Percentiles rank a stretch among this genome's conserved stretches.
These are phyloP conservation scores for Nicotiana otophora DNA, from an alignment of 257 asterid species.

Conservation along the genomic window DNA sequence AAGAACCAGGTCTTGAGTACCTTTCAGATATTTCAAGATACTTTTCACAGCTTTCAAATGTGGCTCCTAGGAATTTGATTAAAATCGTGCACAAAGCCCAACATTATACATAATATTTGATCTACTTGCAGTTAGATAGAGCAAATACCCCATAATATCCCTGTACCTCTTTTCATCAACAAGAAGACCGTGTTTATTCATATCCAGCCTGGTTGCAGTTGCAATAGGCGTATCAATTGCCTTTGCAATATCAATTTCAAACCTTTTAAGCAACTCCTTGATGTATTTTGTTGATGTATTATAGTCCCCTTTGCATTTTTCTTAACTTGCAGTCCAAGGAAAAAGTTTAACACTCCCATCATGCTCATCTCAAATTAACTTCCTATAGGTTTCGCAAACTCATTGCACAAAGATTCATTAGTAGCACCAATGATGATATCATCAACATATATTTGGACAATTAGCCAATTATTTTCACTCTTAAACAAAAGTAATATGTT, in stretches of 20 bases:
- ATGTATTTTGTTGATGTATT: neutral
- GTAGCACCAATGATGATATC: conserved; percentile 1
- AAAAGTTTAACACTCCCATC: neutral
- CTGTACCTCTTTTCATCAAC: neutral
- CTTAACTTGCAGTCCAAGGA: neutral
- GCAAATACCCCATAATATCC: neutral
- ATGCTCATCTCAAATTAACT: conserved; percentile 1
- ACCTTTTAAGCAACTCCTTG: neutral
- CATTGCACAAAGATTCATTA: neutral
- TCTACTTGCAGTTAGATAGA: conserved; percentile 1
- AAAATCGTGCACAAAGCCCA: neutral
- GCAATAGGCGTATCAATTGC: neutral
- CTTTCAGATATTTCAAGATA: neutral
- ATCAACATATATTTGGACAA: conserved; percentile 9
- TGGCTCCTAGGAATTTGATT: neutral
- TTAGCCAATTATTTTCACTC: neutral
- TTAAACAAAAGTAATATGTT: neutral
- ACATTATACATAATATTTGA: neutral
- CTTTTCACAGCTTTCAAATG: neutral
- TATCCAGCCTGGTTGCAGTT: neutral
- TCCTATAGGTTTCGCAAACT: neutral
- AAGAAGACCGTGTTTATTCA: neutral
- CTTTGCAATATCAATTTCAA: neutral
- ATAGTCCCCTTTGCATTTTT: neutral
- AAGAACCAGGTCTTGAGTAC: neutral